Evolutionary conservation across 306 rosid genomes (phyloP).

Genomic region (Casuarina equisetifolia): DNA sequence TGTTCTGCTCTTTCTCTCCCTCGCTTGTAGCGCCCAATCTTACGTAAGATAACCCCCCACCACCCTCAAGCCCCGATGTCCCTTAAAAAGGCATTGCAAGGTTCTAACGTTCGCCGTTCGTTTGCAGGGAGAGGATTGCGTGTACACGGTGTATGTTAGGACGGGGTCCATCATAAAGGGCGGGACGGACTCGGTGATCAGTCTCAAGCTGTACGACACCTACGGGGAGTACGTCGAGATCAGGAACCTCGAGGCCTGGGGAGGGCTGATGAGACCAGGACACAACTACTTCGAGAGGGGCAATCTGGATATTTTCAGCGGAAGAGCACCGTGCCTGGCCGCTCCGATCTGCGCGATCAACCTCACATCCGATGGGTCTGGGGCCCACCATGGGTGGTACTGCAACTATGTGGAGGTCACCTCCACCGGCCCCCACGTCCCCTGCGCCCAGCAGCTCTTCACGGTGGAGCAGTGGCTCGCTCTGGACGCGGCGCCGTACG

Average conservation of each 20-base stretch:
- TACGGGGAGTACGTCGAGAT: slow-evolving; percentile 58
- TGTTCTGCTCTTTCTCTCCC: slow-evolving; percentile 31
- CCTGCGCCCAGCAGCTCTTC: slow-evolving; percentile 50
- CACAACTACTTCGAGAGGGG: slow-evolving; percentile 85
- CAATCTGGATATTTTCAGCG: slow-evolving; percentile 86
- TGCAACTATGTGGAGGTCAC: slow-evolving; percentile 77
- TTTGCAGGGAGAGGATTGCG: slow-evolving; percentile 73
- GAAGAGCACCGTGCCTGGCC: slow-evolving; percentile 60
- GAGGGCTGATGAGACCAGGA: slow-evolving; percentile 65
- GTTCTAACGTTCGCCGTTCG: neutral
- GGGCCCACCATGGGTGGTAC: slow-evolving; percentile 88
- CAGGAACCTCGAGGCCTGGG: slow-evolving; percentile 58
- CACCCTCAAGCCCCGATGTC: too few species aligned
- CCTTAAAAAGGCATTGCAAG: neutral
- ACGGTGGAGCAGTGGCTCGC: slow-evolving; percentile 88
- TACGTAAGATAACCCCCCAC: slow-evolving; percentile 27
- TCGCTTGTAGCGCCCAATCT: slow-evolving; percentile 36
- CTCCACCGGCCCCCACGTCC: slow-evolving; percentile 51
- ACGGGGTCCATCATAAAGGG: slow-evolving; percentile 76
- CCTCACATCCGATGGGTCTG: slow-evolving; percentile 77
- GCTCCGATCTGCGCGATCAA: slow-evolving; percentile 69
- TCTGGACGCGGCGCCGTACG: slow-evolving; percentile 59
- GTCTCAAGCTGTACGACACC: slow-evolving; percentile 46
- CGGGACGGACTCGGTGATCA: slow-evolving; percentile 69
- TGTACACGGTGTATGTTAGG: slow-evolving; percentile 57